phyloP scores from a whole-genome alignment of 108 stramenopile species.

The Cyclotella cryptica region DNA sequence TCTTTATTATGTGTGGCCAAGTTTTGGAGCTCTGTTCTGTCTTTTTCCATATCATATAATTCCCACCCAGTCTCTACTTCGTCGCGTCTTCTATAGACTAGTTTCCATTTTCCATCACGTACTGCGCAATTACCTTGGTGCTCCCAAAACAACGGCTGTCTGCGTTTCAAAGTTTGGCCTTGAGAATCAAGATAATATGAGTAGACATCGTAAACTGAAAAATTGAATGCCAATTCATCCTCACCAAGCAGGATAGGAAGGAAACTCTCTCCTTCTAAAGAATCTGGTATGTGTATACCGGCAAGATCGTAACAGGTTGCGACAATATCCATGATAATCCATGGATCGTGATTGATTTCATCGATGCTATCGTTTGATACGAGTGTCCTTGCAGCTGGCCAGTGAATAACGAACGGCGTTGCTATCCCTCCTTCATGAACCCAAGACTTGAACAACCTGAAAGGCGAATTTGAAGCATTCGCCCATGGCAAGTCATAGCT shows the following conservation, averaged over 20 bases:
- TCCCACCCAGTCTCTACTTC: slow-evolving; percentile 40
- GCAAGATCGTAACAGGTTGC: slow-evolving; percentile 52
- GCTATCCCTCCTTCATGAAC: slow-evolving; percentile 58
- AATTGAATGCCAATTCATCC: not conserved
- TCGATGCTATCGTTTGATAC: not conserved
- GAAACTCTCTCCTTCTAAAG: slow-evolving; percentile 57
- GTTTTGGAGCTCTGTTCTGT: slow-evolving; percentile 50
- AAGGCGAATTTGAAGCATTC: slow-evolving; percentile 56
- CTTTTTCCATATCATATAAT: slow-evolving; percentile 52
- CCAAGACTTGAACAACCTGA: slow-evolving; percentile 53
- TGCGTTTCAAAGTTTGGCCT: slow-evolving; percentile 13
- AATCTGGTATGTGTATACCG: slow-evolving; percentile 27
- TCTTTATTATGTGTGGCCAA: slow-evolving; percentile 34
- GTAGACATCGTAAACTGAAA: not conserved
- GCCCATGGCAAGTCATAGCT: slow-evolving; percentile 59
- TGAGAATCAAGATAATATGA: not conserved
- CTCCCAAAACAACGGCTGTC: slow-evolving; percentile 55
- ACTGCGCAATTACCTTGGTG: slow-evolving; percentile 60
- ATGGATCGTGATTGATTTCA: slow-evolving; percentile 42
- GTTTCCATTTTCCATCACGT: slow-evolving; percentile 51
- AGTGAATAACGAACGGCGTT: slow-evolving; percentile 50
- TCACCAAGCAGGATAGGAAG: slow-evolving; percentile 33
- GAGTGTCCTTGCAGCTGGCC: slow-evolving; percentile 22
- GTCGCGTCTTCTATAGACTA: slow-evolving; percentile 43
- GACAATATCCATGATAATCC: slow-evolving; percentile 58